Evolutionary conservation across 495 filamentous ascomycete species (phyloP).

Genomic region (Aspergillus sparsus): DNA sequence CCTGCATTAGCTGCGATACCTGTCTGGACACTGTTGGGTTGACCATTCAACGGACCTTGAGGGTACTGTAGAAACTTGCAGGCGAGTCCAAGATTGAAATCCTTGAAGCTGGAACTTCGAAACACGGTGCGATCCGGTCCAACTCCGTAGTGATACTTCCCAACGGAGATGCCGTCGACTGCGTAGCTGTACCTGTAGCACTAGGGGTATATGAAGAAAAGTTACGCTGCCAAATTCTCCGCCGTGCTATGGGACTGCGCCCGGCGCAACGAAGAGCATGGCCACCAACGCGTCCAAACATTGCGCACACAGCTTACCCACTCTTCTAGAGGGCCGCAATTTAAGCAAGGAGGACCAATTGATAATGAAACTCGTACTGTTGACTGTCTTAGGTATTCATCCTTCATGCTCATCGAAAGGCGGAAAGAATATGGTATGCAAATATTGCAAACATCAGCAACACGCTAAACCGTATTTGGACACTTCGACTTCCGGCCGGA

Average conservation of each 20-base stretch:
- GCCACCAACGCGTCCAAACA: slow-evolving; percentile 48
- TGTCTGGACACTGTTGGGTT: slow-evolving; percentile 2
- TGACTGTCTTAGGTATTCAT: not conserved
- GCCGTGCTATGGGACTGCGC: slow-evolving; percentile 34
- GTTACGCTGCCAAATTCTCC: slow-evolving; percentile 39
- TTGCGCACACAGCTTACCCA: slow-evolving; percentile 10
- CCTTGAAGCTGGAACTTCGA: slow-evolving; percentile 79
- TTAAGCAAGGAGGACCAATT: not conserved
- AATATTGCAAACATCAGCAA: slow-evolving; percentile 41
- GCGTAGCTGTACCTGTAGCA: slow-evolving; percentile 27
- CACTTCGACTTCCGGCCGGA: slow-evolving; percentile 21
- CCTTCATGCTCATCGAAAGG: slow-evolving; percentile 5
- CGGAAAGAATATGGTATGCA: slow-evolving; percentile 28
- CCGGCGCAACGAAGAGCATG: slow-evolving; percentile 39
- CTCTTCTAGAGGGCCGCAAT: not conserved
- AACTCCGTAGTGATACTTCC: slow-evolving; percentile 72
- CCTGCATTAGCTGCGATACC: slow-evolving; percentile 18
- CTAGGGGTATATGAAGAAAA: slow-evolving; percentile 40
- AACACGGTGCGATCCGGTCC: slow-evolving; percentile 85
- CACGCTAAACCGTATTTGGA: slow-evolving; percentile 31
- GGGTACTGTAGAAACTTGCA: slow-evolving; percentile 78
- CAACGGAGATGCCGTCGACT: slow-evolving; percentile 41
- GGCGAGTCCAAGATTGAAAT: slow-evolving; percentile 79
- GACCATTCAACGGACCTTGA: slow-evolving; percentile 62
- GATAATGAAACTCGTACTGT: not conserved